Conservation (phyloP, 1,284 basidiomycete species). For the Laetiporus sulphureus region DNA sequence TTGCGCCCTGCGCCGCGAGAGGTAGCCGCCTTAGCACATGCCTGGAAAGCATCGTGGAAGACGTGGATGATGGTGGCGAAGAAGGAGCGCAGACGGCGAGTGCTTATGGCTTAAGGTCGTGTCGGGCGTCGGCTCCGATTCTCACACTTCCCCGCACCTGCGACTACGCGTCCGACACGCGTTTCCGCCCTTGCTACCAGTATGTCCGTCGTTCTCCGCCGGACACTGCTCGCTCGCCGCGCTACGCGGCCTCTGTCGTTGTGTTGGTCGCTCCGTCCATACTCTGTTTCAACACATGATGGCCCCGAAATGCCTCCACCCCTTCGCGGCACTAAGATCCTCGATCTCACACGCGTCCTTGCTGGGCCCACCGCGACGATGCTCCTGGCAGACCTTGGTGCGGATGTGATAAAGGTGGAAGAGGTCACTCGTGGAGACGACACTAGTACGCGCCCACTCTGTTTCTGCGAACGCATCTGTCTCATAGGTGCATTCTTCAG, state of each 20-base stretch:
- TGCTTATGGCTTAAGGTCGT: conserved; percentile 2
- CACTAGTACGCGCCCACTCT: conserved; percentile 53
- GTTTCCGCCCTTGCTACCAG: not conserved
- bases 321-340: conserved; percentile 43
- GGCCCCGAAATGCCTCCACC: conserved; percentile 60
- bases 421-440: conserved; percentile 82
- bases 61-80: not conserved
- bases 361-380: conserved; percentile 77
- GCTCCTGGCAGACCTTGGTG: conserved; percentile 83
- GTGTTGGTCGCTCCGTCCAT: too few species aligned
- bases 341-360: conserved; percentile 54
- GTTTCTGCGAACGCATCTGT: not conserved
- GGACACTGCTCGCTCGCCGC: too few species aligned
- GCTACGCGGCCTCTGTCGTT: too few species aligned
- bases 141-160: not conserved
- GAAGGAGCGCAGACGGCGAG: not conserved
- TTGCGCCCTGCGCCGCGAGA: not conserved
- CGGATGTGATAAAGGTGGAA: conserved; percentile 91
- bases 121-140: conserved; percentile 6
- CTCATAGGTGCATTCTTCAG: conserved; percentile 30
- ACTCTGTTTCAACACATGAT: not conserved
- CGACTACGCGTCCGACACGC: not conserved
- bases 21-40: conserved; percentile 10
- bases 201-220: not conserved
- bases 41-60: conserved; percentile 6